Evolutionary conservation across 2,329 filamentous ascomycete genomes (phyloP).

Genomic region (Apiospora saccharicola): DNA sequence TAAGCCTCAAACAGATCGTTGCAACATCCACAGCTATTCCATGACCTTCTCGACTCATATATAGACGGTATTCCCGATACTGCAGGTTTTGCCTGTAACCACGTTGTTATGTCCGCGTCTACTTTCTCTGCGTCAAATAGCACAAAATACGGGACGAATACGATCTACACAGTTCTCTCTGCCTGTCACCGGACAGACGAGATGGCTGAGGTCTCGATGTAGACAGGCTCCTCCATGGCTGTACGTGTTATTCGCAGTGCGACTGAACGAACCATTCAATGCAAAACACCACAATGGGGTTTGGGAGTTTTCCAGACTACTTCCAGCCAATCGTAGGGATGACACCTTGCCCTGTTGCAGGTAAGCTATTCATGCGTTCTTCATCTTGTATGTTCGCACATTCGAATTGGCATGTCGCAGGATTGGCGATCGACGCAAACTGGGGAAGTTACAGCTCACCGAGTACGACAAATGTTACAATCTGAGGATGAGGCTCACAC

Average conservation of each 20-base stretch:
- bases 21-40: not conserved
- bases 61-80: not conserved
- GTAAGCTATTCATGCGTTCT: not conserved
- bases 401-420: slow-evolving; percentile 6
- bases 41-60: slow-evolving; percentile 8
- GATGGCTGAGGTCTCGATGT: not conserved
- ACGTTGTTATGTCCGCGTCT: not conserved
- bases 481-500: not conserved
- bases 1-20: not conserved
- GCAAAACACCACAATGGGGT: slow-evolving; percentile 15
- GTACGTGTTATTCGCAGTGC: not conserved
- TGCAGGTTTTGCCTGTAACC: not conserved
- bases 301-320: not conserved
- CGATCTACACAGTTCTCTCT: not conserved
- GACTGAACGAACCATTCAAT: slow-evolving; percentile 19
- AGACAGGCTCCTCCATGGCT: not conserved
- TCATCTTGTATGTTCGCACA: not conserved
- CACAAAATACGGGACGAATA: not conserved
- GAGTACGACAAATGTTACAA: slow-evolving; percentile 3
- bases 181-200: not conserved
- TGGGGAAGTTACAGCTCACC: not conserved
- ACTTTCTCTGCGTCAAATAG: not conserved
- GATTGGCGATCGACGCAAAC: not conserved
- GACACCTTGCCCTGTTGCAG: not conserved
- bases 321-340: not conserved